Conservation (phyloP, 257 asterid species). For the Galeopsis tetrahit region DNA sequence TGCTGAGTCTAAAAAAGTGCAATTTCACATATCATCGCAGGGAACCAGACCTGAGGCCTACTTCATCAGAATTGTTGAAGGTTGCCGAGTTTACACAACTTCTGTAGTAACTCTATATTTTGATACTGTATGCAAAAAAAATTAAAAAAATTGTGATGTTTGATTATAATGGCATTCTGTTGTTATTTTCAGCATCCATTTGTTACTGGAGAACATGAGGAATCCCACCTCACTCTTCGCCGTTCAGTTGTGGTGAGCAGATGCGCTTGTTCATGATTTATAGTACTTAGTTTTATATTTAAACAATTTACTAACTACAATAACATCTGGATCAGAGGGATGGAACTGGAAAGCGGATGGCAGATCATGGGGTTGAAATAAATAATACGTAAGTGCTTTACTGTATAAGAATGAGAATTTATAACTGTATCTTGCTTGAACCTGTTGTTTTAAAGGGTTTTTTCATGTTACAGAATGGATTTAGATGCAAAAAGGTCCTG, state of each 20-base stretch:
- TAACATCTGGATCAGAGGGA: slow-evolving; percentile 47
- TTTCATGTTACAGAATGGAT: slow-evolving; percentile 55
- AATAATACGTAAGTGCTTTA: slow-evolving; percentile 57
- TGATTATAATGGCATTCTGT: slow-evolving; percentile 14
- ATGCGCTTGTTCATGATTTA: slow-evolving; percentile 31
- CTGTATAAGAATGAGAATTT: not conserved
- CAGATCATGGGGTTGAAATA: slow-evolving; percentile 51
- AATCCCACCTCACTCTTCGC: slow-evolving; percentile 48
- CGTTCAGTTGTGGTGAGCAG: slow-evolving; percentile 54
- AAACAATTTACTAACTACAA: slow-evolving; percentile 27
- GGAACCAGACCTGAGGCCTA: slow-evolving; percentile 72
- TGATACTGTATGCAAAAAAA: not conserved
- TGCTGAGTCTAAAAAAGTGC: slow-evolving; percentile 16
- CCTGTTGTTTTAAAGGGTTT: slow-evolving; percentile 26
- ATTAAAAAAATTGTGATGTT: not conserved
- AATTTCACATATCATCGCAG: slow-evolving; percentile 47
- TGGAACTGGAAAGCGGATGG: slow-evolving; percentile 50
- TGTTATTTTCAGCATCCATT: slow-evolving; percentile 71
- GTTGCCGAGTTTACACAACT: slow-evolving; percentile 37
- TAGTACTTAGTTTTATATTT: slow-evolving; percentile 17
- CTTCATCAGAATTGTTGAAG: slow-evolving; percentile 72
- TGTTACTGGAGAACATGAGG: slow-evolving; percentile 69
- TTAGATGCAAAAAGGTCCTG: slow-evolving; percentile 53
- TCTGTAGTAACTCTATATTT: slow-evolving; percentile 12
- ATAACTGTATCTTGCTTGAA: slow-evolving; percentile 20